Evolutionary conservation across 73 alveolate genomes (phyloP).

Genomic region (Symbiodinium pilosum): DNA sequence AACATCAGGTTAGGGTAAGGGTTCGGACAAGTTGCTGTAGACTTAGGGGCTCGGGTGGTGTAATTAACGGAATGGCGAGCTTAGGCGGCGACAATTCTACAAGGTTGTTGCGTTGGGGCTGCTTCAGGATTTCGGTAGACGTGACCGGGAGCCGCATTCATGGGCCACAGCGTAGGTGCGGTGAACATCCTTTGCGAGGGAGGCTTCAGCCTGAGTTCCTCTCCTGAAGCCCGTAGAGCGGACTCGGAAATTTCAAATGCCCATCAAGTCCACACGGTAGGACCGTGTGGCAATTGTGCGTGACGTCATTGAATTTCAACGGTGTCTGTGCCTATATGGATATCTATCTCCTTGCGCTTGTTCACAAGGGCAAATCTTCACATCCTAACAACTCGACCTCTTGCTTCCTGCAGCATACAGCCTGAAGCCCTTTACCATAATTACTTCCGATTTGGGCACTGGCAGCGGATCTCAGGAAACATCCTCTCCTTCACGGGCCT

Average conservation of each 20-base stretch:
- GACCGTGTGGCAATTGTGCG: background rate
- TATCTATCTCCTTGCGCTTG: background rate
- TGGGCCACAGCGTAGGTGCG: no score
- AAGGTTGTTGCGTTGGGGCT: no score
- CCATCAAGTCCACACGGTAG: no score
- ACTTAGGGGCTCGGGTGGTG: background rate
- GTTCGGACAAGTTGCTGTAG: background rate
- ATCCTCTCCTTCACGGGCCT: conserved; percentile 4
- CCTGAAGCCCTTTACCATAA: background rate
- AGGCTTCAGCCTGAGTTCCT: no score
- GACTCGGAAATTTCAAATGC: no score
- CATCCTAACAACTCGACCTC: background rate
- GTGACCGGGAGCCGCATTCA: no score
- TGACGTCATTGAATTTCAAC: background rate
- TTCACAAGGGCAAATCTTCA: background rate
- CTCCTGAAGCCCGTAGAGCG: no score
- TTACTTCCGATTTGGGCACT: no score
- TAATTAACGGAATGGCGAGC: background rate
- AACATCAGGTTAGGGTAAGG: background rate
- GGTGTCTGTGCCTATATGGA: no score
- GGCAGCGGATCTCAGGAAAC: background rate
- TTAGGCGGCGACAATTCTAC: background rate
- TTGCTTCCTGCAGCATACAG: background rate
- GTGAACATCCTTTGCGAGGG: no score
- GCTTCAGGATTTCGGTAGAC: no score